Evolutionary conservation across 495 filamentous ascomycete genomes (phyloP), one percentile per base, ranked within the genome.

Genomic region (Cercophora newfieldiana): DNA sequence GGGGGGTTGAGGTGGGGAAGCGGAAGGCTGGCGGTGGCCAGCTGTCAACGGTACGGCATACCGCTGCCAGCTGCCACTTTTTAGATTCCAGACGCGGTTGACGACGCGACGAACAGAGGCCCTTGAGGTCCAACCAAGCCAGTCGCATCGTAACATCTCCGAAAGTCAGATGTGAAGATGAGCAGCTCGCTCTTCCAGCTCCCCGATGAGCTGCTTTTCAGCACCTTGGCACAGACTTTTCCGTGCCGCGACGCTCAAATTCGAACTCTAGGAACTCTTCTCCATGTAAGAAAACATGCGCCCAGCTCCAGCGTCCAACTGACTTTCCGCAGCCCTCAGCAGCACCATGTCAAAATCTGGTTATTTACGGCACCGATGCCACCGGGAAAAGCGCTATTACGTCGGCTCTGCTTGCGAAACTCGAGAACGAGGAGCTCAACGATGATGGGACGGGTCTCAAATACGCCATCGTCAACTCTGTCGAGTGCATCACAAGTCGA

Each of bases 401-500:
- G 24, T 79, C 80, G 49, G 80, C 83, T 8, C 80, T 95, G 19
- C 85, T 97, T 2, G 62, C 70, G 21, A 51, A 25, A 8, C 69
- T 79, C 12, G 65, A 67, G 18, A 44, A 18, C n/a, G 61, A 64
- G 8, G 67, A 66, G 18, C 19, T 21, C 18, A 59, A 58, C 6
- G 61, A 63, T 4, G 67, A 57, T 28, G 54, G 51, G 25, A 48
- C 66, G 16, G 55, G 61, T 4, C 76, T 89, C 25, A 81, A 81
- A 47, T 88, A 91, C 71, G 89, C 90, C 31, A 85, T 97, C 63
- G 80, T 97, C 57, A 88, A 87, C 65, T 93, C 88, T 37, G 78
- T 84, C 59, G 94, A 98, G 82, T 97, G 93, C 71, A 91, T 99
- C 59, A 96, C 93, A 0, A 89, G 87, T 0, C 88, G 95, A 28